Evolutionary conservation across 1,284 basidiomycete genomes (phyloP).

Genomic region (Tylopilus sp.): DNA sequence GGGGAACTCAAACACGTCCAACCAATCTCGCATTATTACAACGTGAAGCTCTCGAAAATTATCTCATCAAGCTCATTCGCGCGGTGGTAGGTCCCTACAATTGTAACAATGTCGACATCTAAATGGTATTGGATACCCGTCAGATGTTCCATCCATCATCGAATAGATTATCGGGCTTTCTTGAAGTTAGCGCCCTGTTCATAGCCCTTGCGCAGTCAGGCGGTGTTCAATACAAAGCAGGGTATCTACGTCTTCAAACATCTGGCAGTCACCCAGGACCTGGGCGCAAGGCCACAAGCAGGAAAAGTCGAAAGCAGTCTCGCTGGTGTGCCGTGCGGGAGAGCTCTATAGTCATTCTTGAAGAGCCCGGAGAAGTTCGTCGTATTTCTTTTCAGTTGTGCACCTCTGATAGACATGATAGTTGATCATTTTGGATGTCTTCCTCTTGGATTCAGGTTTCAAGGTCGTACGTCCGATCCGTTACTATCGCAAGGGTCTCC

Average conservation of each 20-base stretch:
- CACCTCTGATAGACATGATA: conserved; percentile 35
- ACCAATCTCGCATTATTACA: conserved; percentile 76
- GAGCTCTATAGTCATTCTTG: conserved; percentile 85
- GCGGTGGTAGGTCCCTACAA: conserved; percentile 61
- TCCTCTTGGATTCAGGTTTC: conserved; percentile 91
- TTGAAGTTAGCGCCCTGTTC: conserved; percentile 91
- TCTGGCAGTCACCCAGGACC: conserved; percentile 51
- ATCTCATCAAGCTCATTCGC: conserved; percentile 85
- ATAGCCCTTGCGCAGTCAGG: conserved; percentile 82
- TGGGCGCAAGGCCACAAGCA: conserved; percentile 63
- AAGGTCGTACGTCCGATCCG: conserved; percentile 77
- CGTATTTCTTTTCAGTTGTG: not conserved
- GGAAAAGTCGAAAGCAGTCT: conserved; percentile 69
- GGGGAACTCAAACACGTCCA: conserved; percentile 52
- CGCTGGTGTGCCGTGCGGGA: conserved; percentile 96
- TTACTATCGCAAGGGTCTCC: conserved; percentile 76
- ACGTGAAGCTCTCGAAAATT: conserved; percentile 83
- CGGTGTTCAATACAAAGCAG: conserved; percentile 87
- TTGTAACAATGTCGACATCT: conserved; percentile 3
- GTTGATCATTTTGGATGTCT: conserved; percentile 88
- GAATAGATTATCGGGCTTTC: conserved; percentile 90
- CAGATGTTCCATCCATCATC: conserved; percentile 97
- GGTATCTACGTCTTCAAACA: conserved; percentile 68
- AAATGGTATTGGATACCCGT: not conserved
- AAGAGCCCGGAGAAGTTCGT: conserved; percentile 83